Conservation (phyloP, 2,329 filamentous ascomycete species). For the Cladosporium sp. region DNA sequence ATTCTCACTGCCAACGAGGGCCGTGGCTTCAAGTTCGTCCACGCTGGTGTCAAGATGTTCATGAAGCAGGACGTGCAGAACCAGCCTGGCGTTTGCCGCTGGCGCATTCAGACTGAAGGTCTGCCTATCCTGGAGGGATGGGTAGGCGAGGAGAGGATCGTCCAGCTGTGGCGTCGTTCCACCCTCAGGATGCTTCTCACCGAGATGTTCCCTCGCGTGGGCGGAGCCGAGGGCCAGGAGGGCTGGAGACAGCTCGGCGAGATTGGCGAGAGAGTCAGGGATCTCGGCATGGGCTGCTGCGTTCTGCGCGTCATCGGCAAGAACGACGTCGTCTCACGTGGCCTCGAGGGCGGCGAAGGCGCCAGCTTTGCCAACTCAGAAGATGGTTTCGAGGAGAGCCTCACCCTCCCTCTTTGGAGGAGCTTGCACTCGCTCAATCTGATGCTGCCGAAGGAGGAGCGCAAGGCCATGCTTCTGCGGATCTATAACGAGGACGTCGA, state of each 20-base stretch:
- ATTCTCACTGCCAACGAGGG: slow-evolving; percentile 86
- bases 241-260: slow-evolving; percentile 76
- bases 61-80: slow-evolving; percentile 94
- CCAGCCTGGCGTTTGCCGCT: slow-evolving; percentile 78
- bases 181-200: slow-evolving; percentile 79
- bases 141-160: slow-evolving; percentile 72
- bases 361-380: slow-evolving; percentile 20
- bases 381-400: slow-evolving; percentile 64
- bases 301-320: slow-evolving; percentile 77
- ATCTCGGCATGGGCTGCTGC: slow-evolving; percentile 86
- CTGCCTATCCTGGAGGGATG: slow-evolving; percentile 88
- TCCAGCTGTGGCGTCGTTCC: slow-evolving; percentile 70
- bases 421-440: slow-evolving; percentile 88
- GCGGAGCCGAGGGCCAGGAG: slow-evolving; percentile 37
- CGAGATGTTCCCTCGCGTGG: slow-evolving; percentile 94
- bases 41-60: slow-evolving; percentile 98
- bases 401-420: slow-evolving; percentile 92
- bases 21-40: slow-evolving; percentile 89
- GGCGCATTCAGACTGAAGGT: slow-evolving; percentile 94
- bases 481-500: slow-evolving; percentile 88
- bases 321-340: neutral
- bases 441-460: slow-evolving; percentile 97
- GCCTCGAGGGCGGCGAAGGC: slow-evolving; percentile 46
- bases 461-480: slow-evolving; percentile 82
- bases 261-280: slow-evolving; percentile 76